phyloP scores from a whole-genome alignment of 2,329 filamentous ascomycete genomes.

The Bretziella fagacearum region DNA sequence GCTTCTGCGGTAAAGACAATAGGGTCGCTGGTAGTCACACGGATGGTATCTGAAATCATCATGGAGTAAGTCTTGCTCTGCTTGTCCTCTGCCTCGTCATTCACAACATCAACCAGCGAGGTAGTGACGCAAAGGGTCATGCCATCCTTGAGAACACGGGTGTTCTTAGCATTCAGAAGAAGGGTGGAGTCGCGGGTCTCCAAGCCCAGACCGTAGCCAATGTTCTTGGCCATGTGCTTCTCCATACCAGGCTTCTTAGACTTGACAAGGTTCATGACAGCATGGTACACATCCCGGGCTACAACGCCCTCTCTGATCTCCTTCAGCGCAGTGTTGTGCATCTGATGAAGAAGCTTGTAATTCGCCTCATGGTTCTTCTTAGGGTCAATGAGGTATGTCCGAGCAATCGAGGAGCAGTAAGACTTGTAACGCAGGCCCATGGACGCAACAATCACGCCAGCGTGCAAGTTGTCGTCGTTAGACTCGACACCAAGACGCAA shows the following conservation, averaged over 20 bases:
- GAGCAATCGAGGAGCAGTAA: constrained; percentile 80
- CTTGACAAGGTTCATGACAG: constrained; percentile 63
- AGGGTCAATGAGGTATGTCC: constrained; percentile 91
- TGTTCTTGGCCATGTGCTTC: constrained; percentile 83
- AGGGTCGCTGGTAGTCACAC: constrained; percentile 61
- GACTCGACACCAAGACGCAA: constrained; percentile 63
- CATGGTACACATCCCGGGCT: constrained; percentile 82
- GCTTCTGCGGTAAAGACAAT: constrained; percentile 90
- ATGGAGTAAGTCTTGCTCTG: constrained; percentile 79
- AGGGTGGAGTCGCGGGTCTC: constrained; percentile 76
- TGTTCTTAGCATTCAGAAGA: constrained; percentile 73
- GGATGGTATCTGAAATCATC: constrained; percentile 81
- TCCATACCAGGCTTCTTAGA: constrained; percentile 89
- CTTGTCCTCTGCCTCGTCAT: constrained; percentile 74
- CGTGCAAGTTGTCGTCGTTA: constrained; percentile 67
- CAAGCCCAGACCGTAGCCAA: constrained; percentile 83
- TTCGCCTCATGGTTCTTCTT: constrained; percentile 90
- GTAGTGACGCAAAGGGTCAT: constrained; percentile 92
- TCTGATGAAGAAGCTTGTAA: constrained; percentile 71
- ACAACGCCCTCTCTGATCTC: constrained; percentile 73
- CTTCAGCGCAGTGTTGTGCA: constrained; percentile 82
- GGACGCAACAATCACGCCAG: constrained; percentile 83
- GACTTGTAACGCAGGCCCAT: constrained; percentile 91
- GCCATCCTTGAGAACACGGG: constrained; percentile 69
- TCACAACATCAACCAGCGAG: constrained; percentile 77